Evolutionary conservation across 306 rosid species (phyloP).

Genomic region (Vigna reflexopilosa): DNA sequence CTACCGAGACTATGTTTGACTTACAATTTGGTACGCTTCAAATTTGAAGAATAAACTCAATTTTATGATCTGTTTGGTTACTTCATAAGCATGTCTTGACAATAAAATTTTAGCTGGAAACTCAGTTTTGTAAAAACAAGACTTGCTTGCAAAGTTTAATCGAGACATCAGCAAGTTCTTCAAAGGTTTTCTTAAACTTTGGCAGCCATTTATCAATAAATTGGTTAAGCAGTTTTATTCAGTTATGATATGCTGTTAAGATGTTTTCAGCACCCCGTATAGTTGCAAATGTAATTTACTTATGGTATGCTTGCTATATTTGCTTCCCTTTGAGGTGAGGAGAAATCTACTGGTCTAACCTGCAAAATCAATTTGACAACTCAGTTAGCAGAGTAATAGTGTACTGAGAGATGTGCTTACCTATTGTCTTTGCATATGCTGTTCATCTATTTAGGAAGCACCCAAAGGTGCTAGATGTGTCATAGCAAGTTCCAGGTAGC

Average conservation of each 20-base stretch:
- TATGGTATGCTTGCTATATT: not conserved
- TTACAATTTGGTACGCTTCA: too few relatives aligned
- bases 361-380: not conserved
- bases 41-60: too few relatives aligned
- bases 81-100: too few relatives aligned
- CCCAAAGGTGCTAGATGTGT: not conserved
- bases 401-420: not conserved
- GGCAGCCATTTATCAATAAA: not conserved
- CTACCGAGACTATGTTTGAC: too few relatives aligned
- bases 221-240: not conserved
- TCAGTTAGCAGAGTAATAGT: not conserved
- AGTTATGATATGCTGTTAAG: not conserved
- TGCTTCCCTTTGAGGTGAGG: not conserved
- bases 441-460: not conserved
- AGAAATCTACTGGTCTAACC: not conserved
- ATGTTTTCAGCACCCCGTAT: constrained; percentile 13
- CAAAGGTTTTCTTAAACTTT: not conserved
- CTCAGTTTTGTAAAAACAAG: too few relatives aligned
- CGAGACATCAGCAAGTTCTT: not conserved
- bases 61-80: too few relatives aligned
- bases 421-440: not conserved
- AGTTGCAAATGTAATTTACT: not conserved
- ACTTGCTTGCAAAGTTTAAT: too few relatives aligned
- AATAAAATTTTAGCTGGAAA: too few relatives aligned
- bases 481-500: too few relatives aligned